Percentiles rank a stretch among this genome's conserved stretches.
phyloP scores from a whole-genome alignment of 1,139 yeast genomes.

The Geotrichum aggregatum region DNA sequence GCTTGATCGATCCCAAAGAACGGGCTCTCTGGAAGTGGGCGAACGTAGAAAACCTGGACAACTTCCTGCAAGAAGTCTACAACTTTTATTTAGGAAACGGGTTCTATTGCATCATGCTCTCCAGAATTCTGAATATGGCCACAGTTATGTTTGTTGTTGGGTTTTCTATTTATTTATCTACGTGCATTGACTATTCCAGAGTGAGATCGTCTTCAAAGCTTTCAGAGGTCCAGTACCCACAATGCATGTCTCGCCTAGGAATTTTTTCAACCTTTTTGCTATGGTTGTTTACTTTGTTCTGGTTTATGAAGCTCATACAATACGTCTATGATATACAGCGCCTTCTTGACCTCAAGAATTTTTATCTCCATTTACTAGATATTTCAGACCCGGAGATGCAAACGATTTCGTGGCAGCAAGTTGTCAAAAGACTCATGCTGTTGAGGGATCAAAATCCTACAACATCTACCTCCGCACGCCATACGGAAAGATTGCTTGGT shows the following conservation, averaged over 20 bases:
- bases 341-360: conserved; percentile 58
- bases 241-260: conserved; percentile 56
- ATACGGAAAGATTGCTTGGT: conserved; percentile 50
- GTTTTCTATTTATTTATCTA: conserved; percentile 72
- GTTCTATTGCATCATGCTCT: conserved; percentile 63
- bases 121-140: conserved; percentile 58
- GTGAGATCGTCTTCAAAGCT: conserved; percentile 41
- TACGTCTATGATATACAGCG: conserved; percentile 47
- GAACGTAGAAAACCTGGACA: conserved; percentile 84
- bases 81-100: conserved; percentile 85
- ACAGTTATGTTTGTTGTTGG: conserved; percentile 74
- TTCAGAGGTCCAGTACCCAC: conserved; percentile 52
- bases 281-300: conserved; percentile 55
- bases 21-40: conserved; percentile 95
- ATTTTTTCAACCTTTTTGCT: conserved; percentile 51
- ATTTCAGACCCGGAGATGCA: conserved; percentile 78
- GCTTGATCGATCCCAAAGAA: conserved; percentile 54
- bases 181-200: conserved; percentile 71
- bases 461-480: conserved; percentile 42
- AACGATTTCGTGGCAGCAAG: conserved; percentile 88
- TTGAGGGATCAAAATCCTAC: conserved; percentile 77
- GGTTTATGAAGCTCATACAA: conserved; percentile 59
- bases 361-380: conserved; percentile 61
- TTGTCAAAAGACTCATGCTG: conserved; percentile 71
- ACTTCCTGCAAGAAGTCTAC: conserved; percentile 77